phyloP scores from a whole-genome alignment of 495 filamentous ascomycete genomes.

The Xylaria grammica region DNA sequence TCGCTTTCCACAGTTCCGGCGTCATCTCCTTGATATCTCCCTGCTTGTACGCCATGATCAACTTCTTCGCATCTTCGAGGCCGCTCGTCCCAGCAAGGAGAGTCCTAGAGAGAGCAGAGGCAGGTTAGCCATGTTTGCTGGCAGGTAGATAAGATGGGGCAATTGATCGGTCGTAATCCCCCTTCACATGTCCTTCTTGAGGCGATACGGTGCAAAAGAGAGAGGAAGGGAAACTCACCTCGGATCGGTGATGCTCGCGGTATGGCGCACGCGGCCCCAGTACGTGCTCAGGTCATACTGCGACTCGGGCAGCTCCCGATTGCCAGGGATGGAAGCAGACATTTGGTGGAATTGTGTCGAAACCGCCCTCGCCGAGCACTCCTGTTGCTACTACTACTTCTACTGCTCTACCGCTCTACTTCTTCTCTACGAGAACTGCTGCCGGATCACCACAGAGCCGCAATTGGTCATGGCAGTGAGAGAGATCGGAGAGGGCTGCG shows the following conservation, averaged over 20 bases:
- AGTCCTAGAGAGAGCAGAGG: slow-evolving; percentile 60
- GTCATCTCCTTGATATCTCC: slow-evolving; percentile 80
- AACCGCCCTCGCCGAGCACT: slow-evolving; percentile 22
- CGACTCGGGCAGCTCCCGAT: slow-evolving; percentile 82
- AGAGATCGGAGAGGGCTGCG: neutral
- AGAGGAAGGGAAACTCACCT: slow-evolving; percentile 68
- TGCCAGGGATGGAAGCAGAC: slow-evolving; percentile 89
- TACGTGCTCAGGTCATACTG: slow-evolving; percentile 93
- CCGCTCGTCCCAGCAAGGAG: slow-evolving; percentile 75
- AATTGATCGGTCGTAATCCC: no score
- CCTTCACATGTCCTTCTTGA: no score
- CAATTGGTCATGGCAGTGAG: neutral
- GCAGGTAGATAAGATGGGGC: no score
- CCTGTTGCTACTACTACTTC: slow-evolving; percentile 12
- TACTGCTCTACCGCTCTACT: neutral
- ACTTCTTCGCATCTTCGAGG: slow-evolving; percentile 79
- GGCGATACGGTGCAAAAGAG: slow-evolving; percentile 17
- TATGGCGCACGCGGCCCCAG: slow-evolving; percentile 92
- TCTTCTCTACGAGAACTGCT: neutral
- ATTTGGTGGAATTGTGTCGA: slow-evolving; percentile 52
- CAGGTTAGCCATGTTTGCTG: slow-evolving; percentile 1
- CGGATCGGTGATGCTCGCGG: slow-evolving; percentile 88
- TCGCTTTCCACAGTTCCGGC: slow-evolving; percentile 89
- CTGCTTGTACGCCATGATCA: slow-evolving; percentile 81
- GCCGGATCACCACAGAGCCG: neutral